These are phyloP conservation scores for Prunus persica DNA, from an alignment of 306 rosid genomes.

Conservation along the genomic window Prunus_persica_NCBIv2 NC_034011.1:21160501-21161000, in stretches of 20 bases:
- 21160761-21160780: slow-evolving; percentile 32
- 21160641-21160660: too few species aligned
- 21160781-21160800: slow-evolving; percentile 16
- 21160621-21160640: too few species aligned
- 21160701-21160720: background rate
- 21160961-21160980: slow-evolving; percentile 53
- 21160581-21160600: slow-evolving; percentile 5
- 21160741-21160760: slow-evolving; percentile 16
- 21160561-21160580: slow-evolving; percentile 27
- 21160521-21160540: too few species aligned
- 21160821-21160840: slow-evolving; percentile 31
- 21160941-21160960: slow-evolving; percentile 21
- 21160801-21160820: slow-evolving; percentile 34
- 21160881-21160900: slow-evolving; percentile 32
- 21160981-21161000: slow-evolving; percentile 46
- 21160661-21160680: too few species aligned
- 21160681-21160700: too few species aligned
- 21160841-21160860: slow-evolving; percentile 30
- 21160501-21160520: slow-evolving; percentile 44
- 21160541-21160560: too few species aligned
- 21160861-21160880: slow-evolving; percentile 17
- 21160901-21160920: slow-evolving; percentile 53
- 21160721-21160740: too few species aligned
- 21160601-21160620: too few species aligned
- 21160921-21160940: slow-evolving; percentile 41